Conservation (phyloP, 2,329 filamentous ascomycete species). For the Pezicula neosporulosa region DNA sequence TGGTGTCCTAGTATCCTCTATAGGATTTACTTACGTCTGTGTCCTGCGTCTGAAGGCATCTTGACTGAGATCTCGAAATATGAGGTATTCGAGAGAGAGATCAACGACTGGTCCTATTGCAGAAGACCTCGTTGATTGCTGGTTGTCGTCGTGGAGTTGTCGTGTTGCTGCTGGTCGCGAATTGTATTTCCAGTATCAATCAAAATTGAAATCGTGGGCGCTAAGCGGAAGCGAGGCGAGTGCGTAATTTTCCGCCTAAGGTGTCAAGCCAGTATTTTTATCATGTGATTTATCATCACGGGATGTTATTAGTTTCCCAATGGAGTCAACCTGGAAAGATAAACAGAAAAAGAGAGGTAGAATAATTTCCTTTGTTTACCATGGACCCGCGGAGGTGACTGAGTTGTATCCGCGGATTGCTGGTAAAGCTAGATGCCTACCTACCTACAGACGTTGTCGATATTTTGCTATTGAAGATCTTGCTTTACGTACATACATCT, state of each 20-base stretch:
- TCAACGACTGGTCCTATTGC: conserved; percentile 27
- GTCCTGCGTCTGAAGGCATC: conserved; percentile 85
- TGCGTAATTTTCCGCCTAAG: neutral
- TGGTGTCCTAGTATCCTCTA: neutral
- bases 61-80: conserved; percentile 54
- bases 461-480: too few relatives aligned
- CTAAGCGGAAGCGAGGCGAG: neutral
- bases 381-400: too few relatives aligned
- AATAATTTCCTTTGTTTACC: too few relatives aligned
- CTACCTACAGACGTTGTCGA: too few relatives aligned
- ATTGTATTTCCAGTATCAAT: conserved; percentile 5
- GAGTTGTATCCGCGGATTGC: too few relatives aligned
- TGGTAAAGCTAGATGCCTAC: too few relatives aligned
- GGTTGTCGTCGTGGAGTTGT: conserved; percentile 26
- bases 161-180: conserved; percentile 10
- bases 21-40: conserved; percentile 70
- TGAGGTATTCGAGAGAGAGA: conserved; percentile 33
- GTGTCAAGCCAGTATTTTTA: too few relatives aligned
- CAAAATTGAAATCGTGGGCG: neutral
- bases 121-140: conserved; percentile 25
- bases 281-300: too few relatives aligned
- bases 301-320: too few relatives aligned
- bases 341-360: too few relatives aligned
- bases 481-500: too few relatives aligned
- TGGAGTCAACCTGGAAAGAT: too few relatives aligned